Evolutionary conservation across 495 filamentous ascomycete genomes (phyloP).

Genomic region (Penicillium alfredii): DNA sequence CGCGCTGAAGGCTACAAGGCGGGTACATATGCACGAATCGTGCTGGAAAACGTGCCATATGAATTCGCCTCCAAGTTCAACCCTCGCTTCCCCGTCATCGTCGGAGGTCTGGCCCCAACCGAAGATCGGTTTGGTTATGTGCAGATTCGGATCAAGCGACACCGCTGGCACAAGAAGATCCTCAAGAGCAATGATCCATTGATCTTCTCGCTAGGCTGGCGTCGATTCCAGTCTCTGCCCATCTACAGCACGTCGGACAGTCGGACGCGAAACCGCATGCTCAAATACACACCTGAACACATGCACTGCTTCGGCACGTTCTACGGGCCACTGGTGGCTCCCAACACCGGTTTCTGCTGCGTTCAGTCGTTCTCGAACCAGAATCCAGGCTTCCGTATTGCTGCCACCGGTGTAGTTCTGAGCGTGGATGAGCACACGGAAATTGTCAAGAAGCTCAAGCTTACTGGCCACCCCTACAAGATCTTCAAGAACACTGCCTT

Average conservation of each 20-base stretch:
- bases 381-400: conserved; percentile 86
- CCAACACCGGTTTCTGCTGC: conserved; percentile 91
- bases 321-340: conserved; percentile 88
- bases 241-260: conserved; percentile 93
- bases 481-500: conserved; percentile 99
- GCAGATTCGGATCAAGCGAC: conserved; percentile 91
- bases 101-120: conserved; percentile 83
- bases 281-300: conserved; percentile 96
- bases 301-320: conserved; percentile 98
- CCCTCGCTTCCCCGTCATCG: conserved; percentile 75
- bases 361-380: conserved; percentile 87
- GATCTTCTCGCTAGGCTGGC: conserved; percentile 97
- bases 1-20: conserved; percentile 85
- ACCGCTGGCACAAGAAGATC: conserved; percentile 99
- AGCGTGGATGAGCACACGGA: conserved; percentile 90
- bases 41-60: conserved; percentile 79
- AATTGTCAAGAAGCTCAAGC: conserved; percentile 98
- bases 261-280: conserved; percentile 88
- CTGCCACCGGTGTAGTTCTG: conserved; percentile 87
- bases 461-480: conserved; percentile 87
- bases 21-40: conserved; percentile 89
- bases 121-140: conserved; percentile 95
- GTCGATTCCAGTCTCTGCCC: conserved; percentile 85
- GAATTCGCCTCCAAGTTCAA: conserved; percentile 90
- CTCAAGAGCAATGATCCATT: conserved; percentile 95